phyloP scores from a whole-genome alignment of 2,329 filamentous ascomycete genomes.

The Triangularia setosa region DNA sequence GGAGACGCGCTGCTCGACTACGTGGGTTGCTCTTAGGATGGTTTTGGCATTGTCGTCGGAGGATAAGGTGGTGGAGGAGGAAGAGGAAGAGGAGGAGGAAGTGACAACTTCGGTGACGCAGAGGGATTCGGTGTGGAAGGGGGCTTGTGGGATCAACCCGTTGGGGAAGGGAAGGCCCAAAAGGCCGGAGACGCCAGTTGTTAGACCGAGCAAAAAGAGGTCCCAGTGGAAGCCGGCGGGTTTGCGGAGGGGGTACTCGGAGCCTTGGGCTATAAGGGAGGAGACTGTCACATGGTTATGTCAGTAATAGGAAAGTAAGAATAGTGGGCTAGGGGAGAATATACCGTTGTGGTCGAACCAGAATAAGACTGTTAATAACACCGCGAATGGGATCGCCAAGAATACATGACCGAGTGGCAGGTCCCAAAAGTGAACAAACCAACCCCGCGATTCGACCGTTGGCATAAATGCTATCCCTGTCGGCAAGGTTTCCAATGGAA shows the following conservation, averaged over 20 bases:
- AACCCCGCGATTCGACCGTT: conserved; percentile 61
- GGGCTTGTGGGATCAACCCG: conserved; percentile 77
- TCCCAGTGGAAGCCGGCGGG: conserved; percentile 86
- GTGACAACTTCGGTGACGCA: conserved; percentile 60
- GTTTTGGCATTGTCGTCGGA: conserved; percentile 25
- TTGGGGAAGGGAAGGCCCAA: conserved; percentile 79
- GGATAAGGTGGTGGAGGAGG: neutral
- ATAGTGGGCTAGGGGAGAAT: conserved; percentile 17
- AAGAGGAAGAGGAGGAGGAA: neutral
- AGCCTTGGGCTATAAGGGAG: conserved; percentile 77
- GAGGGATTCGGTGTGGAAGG: conserved; percentile 75
- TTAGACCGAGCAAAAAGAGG: conserved; percentile 73
- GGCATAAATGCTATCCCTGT: conserved; percentile 76
- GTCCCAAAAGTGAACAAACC: conserved; percentile 82
- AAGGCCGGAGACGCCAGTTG: conserved; percentile 70
- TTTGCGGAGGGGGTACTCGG: conserved; percentile 75
- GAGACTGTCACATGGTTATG: conserved; percentile 53
- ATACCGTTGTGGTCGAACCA: conserved; percentile 86
- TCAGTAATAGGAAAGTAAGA: neutral
- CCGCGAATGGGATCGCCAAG: conserved; percentile 79
- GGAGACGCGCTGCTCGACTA: conserved; percentile 75
- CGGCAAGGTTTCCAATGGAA: conserved; percentile 68
- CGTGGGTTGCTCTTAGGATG: conserved; percentile 50
- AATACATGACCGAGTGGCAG: conserved; percentile 70
- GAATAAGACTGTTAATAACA: conserved; percentile 79